Conservation (phyloP, 2,329 filamentous ascomycete species). For the Lojkania enalia region DNA sequence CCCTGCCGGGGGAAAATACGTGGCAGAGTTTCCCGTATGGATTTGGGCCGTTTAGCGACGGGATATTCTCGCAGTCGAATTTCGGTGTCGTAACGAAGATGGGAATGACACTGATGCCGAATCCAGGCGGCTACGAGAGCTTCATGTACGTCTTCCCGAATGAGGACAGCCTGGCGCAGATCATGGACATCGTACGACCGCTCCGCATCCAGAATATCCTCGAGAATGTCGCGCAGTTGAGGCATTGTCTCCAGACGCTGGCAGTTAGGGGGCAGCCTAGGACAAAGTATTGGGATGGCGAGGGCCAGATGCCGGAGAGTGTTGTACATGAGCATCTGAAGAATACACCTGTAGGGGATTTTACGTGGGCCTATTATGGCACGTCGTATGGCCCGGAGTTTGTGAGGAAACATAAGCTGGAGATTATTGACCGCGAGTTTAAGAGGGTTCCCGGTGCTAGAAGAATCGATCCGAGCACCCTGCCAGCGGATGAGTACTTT, state of each 20-base stretch:
- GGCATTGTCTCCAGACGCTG: conserved; percentile 24
- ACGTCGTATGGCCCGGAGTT: conserved; percentile 23
- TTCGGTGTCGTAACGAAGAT: conserved; percentile 52
- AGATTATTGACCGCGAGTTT: conserved; percentile 22
- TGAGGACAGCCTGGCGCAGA: conserved; percentile 53
- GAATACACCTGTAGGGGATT: conserved; percentile 18
- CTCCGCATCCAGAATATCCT: conserved; percentile 34
- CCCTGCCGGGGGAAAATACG: conserved; percentile 23
- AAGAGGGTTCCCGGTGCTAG: conserved; percentile 17
- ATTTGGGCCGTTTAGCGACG: conserved; percentile 44
- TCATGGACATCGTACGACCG: conserved; percentile 56
- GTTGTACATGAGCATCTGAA: conserved; percentile 17
- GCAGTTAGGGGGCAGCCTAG: conserved; percentile 21
- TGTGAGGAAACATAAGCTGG: conserved; percentile 22
- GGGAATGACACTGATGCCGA: conserved; percentile 47
- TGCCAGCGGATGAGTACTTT: conserved; percentile 26
- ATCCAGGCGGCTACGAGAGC: conserved; percentile 23
- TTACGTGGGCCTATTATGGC: conserved; percentile 25
- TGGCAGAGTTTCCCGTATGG: conserved; percentile 43
- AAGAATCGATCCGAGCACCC: conserved; percentile 18
- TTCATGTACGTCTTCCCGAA: conserved; percentile 48
- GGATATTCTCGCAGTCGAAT: conserved; percentile 43
- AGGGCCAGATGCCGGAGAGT: conserved; percentile 16
- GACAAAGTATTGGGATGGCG: conserved; percentile 18
- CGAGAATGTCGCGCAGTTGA: conserved; percentile 26